Base-by-base conservation (phyloP, 306 rosid genomes). In the Sicyos baderoa region DNA sequence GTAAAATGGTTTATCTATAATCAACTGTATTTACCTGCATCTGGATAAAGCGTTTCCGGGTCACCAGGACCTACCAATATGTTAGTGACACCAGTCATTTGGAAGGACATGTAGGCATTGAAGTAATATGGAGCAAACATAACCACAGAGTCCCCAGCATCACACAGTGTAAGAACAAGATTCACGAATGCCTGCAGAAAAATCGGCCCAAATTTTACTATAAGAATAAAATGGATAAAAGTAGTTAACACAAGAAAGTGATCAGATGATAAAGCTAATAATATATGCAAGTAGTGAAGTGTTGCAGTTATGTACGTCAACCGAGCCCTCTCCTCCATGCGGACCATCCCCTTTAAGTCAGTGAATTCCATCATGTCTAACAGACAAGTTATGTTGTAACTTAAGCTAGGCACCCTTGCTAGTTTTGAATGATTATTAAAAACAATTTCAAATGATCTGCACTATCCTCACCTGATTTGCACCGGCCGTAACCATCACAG, bases 401-500 rank as follows among this genome's bases (percentile, higher is more conserved):
- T 54, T 55, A 61, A 27, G 63, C 63, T 57, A 42, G 12, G 2
- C 11, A 59, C 16, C 42, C 65, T 29, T 59, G 65, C 65, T 12
- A 61, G 68, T 37, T 37, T 61, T 62, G 52, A 63, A 11, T 37
- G 14, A 19, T 18, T 19, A 42, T 63, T 63, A 63, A 40, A 22
- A 22, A 66, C 21, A 21, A 22, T 21, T 22, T 22, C 32, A 40
- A 62, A 76, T 18, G 35, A 54, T 75, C 45, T 42, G 70, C 74
- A 74, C 54, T 71, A 58, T 71, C 54, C 61, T 82, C 83, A 93
- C 99, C 99, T 94, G 99, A 87, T 94, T 94, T 58, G 99, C 99
- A 68, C 99, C 99, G 49, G 97, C 84, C n/a, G 99, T 94, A 72
- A 94, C 96, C 99, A 94, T 94, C 73, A 94, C 99, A 0, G 97